These are phyloP conservation scores for slime mould (Dictyostelium discoideum) DNA, from an alignment of 78 protist species.

Conservation along the genomic window DNA sequence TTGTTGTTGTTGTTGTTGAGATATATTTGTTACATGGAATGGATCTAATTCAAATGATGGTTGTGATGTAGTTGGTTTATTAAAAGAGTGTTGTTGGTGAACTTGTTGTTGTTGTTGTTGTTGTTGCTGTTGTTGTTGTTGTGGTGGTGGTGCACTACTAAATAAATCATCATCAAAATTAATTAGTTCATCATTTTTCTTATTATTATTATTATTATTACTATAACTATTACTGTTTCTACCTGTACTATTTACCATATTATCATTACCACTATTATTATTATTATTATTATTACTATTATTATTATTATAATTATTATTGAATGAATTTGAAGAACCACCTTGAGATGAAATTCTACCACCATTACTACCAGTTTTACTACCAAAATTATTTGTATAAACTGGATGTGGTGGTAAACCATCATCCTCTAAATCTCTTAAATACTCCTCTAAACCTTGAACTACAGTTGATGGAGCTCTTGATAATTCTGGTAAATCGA, in stretches of 20 bases:
- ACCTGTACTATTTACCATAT: not conserved
- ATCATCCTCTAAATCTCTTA: constrained; percentile 58
- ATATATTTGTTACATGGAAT: constrained; percentile 14
- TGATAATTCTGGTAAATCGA: constrained; percentile 66
- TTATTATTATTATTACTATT: no score
- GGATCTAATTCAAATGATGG: constrained; percentile 25
- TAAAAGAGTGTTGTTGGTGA: not conserved
- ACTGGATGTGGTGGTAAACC: not conserved
- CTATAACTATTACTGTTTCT: not conserved
- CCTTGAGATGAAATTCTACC: constrained; percentile 20
- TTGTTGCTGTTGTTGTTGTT: not conserved
- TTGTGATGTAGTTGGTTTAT: not conserved
- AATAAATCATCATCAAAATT: constrained; percentile 46
- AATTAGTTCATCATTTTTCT: constrained; percentile 20
- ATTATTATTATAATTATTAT: not conserved
- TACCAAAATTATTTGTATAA: not conserved
- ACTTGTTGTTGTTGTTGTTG: constrained; percentile 30
- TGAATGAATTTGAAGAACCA: not conserved
- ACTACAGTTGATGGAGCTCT: constrained; percentile 82
- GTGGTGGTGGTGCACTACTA: not conserved
- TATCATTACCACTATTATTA: not conserved
- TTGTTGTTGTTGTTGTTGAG: not conserved
- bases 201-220: not conserved
- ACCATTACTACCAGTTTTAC: not conserved
- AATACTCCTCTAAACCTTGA: constrained; percentile 74